Evolutionary conservation across 176 grass and related monocot genomes (phyloP).

Genomic region (Alopecurus myosuroides): DNA sequence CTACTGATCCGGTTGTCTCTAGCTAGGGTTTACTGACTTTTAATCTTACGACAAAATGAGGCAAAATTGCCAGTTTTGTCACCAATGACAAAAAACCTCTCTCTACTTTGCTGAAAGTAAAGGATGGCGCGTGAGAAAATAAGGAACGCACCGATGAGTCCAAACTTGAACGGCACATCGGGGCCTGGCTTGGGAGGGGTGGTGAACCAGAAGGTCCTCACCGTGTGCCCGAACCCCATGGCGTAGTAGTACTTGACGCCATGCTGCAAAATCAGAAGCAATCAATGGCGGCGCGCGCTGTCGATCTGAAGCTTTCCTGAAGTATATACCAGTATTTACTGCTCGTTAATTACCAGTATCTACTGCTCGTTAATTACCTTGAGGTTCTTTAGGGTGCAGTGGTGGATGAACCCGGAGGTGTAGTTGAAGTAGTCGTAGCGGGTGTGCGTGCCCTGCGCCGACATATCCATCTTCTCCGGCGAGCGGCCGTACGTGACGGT

Average conservation of each 20-base stretch:
- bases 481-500: slow-evolving; percentile 44
- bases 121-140: background rate
- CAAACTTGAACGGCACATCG: slow-evolving; percentile 46
- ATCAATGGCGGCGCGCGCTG: background rate
- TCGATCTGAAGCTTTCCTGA: background rate
- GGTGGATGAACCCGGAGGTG: slow-evolving; percentile 80
- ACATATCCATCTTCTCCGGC: slow-evolving; percentile 11
- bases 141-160: slow-evolving; percentile 38
- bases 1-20: background rate
- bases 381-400: slow-evolving; percentile 37
- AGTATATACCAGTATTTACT: no score
- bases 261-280: background rate
- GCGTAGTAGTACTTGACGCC: slow-evolving; percentile 56
- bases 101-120: background rate
- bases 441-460: slow-evolving; percentile 30
- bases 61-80: no score
- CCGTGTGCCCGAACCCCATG: slow-evolving; percentile 34
- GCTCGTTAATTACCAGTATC: slow-evolving; percentile 12
- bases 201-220: slow-evolving; percentile 62
- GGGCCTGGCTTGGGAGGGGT: slow-evolving; percentile 46
- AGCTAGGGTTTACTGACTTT: background rate
- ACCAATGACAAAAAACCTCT: background rate
- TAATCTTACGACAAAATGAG: background rate
- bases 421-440: slow-evolving; percentile 58
- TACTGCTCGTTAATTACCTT: slow-evolving; percentile 19